These are phyloP conservation scores for Thalia dealbata DNA, from an alignment of 176 grass and related monocot species.

Conservation along the genomic window DNA sequence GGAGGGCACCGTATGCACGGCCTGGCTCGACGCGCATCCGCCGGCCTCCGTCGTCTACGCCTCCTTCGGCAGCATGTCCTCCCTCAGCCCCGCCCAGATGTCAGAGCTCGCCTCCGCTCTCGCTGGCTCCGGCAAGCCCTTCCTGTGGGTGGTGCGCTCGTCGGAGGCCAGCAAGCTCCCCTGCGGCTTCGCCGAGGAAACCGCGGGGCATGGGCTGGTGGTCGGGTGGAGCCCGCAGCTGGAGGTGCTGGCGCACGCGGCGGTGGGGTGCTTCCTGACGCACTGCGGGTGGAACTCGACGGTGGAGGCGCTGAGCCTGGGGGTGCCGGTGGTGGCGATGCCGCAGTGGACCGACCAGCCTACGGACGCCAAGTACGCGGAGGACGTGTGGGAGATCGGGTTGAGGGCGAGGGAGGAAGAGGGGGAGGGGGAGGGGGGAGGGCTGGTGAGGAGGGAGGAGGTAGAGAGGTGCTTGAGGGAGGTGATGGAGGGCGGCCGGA, in stretches of 20 bases:
- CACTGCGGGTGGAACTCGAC: conserved; percentile 96
- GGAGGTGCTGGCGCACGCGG: conserved; percentile 52
- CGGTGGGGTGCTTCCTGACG: conserved; percentile 65
- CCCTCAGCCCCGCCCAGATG: conserved; percentile 30
- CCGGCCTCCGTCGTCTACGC: conserved; percentile 48
- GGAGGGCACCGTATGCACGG: conserved; percentile 31
- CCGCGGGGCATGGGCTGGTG: conserved; percentile 20
- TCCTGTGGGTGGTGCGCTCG: conserved; percentile 62
- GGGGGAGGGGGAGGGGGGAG: conserved; percentile 8
- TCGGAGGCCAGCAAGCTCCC: conserved; percentile 55
- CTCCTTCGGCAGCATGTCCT: conserved; percentile 63
- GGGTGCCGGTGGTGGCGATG: conserved; percentile 40
- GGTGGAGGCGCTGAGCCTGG: conserved; percentile 25
- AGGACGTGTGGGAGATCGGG: conserved; percentile 50
- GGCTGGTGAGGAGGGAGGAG: conserved; percentile 23
- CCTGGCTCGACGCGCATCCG: conserved; percentile 35
- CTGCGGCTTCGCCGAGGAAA: conserved; percentile 1
- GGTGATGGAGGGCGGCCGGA: conserved; percentile 25
- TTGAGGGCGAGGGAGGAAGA: conserved; percentile 23
- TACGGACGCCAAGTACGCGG: conserved; percentile 72
- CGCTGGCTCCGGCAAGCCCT: conserved; percentile 27
- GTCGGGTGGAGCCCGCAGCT: conserved; percentile 63
- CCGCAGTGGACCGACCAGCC: conserved; percentile 85
- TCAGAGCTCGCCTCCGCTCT: conserved; percentile 44
- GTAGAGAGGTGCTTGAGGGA: conserved; percentile 43